Conservation (phyloP, 495 filamentous ascomycete genomes). For the Tuber aestivum region DNA sequence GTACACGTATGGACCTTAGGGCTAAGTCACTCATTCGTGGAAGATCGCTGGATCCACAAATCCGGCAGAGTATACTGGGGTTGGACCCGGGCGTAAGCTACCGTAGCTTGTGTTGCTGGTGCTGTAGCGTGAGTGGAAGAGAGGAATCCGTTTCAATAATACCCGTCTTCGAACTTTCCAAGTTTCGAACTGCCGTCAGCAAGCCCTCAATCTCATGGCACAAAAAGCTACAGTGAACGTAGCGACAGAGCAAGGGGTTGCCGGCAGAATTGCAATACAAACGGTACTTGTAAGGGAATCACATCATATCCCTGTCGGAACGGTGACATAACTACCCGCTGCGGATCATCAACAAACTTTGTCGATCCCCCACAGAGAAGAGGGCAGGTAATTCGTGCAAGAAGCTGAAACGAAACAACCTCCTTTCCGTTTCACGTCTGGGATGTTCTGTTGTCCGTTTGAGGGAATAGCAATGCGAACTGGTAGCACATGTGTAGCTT, state of each 20-base stretch:
- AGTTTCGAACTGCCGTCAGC: not conserved
- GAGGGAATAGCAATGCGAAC: not conserved
- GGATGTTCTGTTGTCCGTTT: not conserved
- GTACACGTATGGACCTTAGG: not conserved
- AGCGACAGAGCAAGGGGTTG: not conserved
- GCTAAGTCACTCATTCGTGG: not conserved
- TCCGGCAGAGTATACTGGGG: not conserved
- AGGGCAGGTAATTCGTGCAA: not conserved
- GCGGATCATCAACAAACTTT: not conserved
- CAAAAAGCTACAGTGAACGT: not conserved
- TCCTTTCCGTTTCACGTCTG: not conserved
- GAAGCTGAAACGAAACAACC: not conserved
- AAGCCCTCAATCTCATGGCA: not conserved
- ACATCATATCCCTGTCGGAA: not conserved
- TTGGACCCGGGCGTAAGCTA: not conserved
- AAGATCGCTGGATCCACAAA: not conserved
- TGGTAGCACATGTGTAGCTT: not conserved
- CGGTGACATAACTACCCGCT: conserved; percentile 1
- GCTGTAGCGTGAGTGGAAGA: not conserved
- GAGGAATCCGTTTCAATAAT: not conserved
- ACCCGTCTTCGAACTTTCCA: not conserved
- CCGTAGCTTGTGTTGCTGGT: not conserved
- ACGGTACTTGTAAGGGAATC: not conserved
- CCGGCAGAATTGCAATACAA: not conserved
- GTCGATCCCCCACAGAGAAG: not conserved